Evolutionary conservation across 1,284 basidiomycete species (phyloP).

Genomic region (Anthracocystis walkeri): DNA sequence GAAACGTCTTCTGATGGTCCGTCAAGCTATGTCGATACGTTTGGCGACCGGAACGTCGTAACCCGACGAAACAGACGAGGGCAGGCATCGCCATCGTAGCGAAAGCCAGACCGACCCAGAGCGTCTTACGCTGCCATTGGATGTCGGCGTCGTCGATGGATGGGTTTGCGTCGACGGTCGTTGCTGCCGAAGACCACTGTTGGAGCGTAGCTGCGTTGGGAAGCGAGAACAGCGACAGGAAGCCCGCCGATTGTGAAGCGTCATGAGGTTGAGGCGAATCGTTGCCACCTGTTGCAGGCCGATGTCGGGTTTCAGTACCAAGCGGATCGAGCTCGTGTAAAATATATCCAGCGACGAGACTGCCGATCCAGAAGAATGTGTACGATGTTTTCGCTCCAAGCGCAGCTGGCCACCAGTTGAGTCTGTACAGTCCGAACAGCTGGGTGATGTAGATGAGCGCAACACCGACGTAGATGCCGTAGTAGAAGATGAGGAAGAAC

Average conservation of each 20-base stretch:
- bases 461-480: slow-evolving; percentile 67
- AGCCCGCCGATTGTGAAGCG: background rate
- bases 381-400: slow-evolving; percentile 73
- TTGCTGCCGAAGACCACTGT: slow-evolving; percentile 15
- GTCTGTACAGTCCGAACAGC: slow-evolving; percentile 73
- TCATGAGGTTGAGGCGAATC: background rate
- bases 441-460: slow-evolving; percentile 74
- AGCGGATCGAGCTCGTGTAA: slow-evolving; percentile 70
- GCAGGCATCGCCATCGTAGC: slow-evolving; percentile 74
- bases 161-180: slow-evolving; percentile 9
- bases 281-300: slow-evolving; percentile 4
- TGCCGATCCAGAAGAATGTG: slow-evolving; percentile 72
- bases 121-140: slow-evolving; percentile 75
- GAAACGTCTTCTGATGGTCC: slow-evolving; percentile 71
- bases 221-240: slow-evolving; percentile 15
- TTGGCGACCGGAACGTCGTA: slow-evolving; percentile 64
- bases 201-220: slow-evolving; percentile 23
- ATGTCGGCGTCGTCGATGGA: slow-evolving; percentile 63
- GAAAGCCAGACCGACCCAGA: slow-evolving; percentile 74
- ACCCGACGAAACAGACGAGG: slow-evolving; percentile 66
- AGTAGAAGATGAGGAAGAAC: slow-evolving; percentile 69
- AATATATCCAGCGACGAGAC: slow-evolving; percentile 71
- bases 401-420: slow-evolving; percentile 71
- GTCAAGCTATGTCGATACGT: slow-evolving; percentile 69
- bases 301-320: slow-evolving; percentile 32